Evolutionary conservation across 2,329 filamentous ascomycete species (phyloP), one percentile per base, ranked within the genome.

Genomic region (Aspergillus ochraceus): DNA sequence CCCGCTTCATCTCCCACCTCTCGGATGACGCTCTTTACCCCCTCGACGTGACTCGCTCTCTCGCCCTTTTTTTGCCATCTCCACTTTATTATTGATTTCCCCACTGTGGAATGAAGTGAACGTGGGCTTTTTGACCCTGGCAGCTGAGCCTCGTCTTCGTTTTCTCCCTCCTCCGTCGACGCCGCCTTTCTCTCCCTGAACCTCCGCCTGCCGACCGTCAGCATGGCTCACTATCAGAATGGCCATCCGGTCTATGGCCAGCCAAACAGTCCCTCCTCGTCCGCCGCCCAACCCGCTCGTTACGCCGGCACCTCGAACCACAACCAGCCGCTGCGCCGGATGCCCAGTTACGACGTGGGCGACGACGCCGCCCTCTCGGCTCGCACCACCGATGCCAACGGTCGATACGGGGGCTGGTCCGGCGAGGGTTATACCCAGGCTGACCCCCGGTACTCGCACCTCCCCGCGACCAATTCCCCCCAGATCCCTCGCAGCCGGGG

Each of bases 261-360:
- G 60, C 55, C 69, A 8, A 60, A 65, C 60, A 73, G 70, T 62
- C 69, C 73, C 42, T 65, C 68, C 36, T 63, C 66, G 19, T 32
- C 67, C 56, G 68, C 74, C 45, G 52, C 65, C 11, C 73, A 76
- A 60, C 65, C 68, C 19, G 58, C 66, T 55, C 73, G 71, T 57
- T 79, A 81, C 75, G 73, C 49, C 79, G 77, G 60, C 74, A 76
- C 64, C 70, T 76, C 53, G 47, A 79, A 77, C 59, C 74, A 76
- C 64, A 75, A 70, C 56, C 74, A 76, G 53, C 73, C 74, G 60
- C 73, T 80, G 63, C 78, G 77, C 60, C 83, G 90, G 65, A 84
- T 86, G 64, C 84, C 86, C 52, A 94, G 89, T 79, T 92, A 91
- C 79, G 88, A 92, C 74, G 86, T 83, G 66, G 90, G 89, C 64